Conservation (phyloP, 1,139 yeast genomes). For the Chernovozyma sophiae-reginae region DNA sequence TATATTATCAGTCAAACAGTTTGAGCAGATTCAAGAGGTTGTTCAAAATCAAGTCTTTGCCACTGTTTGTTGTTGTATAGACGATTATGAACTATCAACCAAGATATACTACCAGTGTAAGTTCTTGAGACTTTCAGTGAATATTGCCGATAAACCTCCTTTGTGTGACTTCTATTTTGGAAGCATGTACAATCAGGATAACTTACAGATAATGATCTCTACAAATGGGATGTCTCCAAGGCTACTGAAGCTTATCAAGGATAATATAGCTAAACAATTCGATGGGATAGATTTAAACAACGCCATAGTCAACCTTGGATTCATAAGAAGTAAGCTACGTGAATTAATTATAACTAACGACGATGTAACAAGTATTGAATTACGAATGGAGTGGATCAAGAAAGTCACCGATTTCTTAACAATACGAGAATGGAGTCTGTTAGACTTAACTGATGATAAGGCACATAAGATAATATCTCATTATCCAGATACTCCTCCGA, state of each 20-base stretch:
- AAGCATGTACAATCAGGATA: conserved; percentile 72
- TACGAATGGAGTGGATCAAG: conserved; percentile 73
- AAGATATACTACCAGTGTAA: conserved; percentile 61
- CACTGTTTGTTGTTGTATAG: conserved; percentile 71
- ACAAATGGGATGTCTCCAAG: conserved; percentile 84
- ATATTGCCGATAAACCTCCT: conserved; percentile 81
- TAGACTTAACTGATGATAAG: conserved; percentile 21
- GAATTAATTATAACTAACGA: conserved; percentile 37
- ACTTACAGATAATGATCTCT: conserved; percentile 75
- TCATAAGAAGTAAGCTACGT: conserved; percentile 52
- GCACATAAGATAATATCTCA: conserved; percentile 28
- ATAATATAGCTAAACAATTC: conserved; percentile 46
- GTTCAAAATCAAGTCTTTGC: conserved; percentile 46
- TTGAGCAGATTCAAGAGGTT: conserved; percentile 28
- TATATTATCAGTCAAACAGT: conserved; percentile 15
- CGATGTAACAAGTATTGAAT: conserved; percentile 50
- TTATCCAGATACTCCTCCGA: conserved; percentile 43
- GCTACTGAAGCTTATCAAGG: conserved; percentile 62
- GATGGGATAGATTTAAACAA: conserved; percentile 43
- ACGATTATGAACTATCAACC: conserved; percentile 60
- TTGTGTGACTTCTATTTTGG: conserved; percentile 87
- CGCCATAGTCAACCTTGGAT: conserved; percentile 64
- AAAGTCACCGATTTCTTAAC: conserved; percentile 58
- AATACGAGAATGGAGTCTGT: conserved; percentile 56
- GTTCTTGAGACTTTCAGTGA: conserved; percentile 56